phyloP scores from a whole-genome alignment of 176 grass and related monocot genomes.

The Aegilops bicornis region DNA sequence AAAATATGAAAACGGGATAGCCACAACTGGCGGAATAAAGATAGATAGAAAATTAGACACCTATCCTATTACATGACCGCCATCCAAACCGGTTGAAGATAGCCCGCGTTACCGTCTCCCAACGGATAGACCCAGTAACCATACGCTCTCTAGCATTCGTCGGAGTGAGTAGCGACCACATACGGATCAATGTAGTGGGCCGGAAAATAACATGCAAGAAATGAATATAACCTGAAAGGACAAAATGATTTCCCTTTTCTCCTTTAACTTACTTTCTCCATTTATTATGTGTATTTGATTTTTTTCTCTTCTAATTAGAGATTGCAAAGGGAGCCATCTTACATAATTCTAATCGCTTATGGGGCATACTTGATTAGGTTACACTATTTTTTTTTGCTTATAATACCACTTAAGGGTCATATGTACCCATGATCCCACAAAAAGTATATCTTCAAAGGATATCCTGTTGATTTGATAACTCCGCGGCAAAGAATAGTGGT shows the following conservation, averaged over 20 bases:
- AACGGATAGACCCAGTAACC: no score
- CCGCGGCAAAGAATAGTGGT: not conserved
- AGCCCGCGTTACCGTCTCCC: no score
- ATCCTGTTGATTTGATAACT: conserved; percentile 20
- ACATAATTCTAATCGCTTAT: not conserved
- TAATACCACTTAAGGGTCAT: not conserved
- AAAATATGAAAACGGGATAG: no score
- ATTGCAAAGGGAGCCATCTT: not conserved
- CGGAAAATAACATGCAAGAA: no score
- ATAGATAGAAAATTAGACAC: no score
- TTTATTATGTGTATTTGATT: not conserved
- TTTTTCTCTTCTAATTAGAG: not conserved
- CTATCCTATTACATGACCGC: no score
- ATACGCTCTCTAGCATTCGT: no score
- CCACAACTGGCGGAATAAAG: no score
- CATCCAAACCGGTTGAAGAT: no score
- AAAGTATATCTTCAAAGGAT: conserved; percentile 21
- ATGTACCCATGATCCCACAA: not conserved
- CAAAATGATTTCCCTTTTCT: not conserved
- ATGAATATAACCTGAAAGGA: no score
- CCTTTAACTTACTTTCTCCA: not conserved
- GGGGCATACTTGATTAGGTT: not conserved
- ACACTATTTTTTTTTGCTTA: conserved; percentile 6
- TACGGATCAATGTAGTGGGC: no score
- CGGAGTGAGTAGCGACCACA: no score